phyloP scores from a whole-genome alignment of 2,329 filamentous ascomycete genomes.

The Lachnellula hyalina region DNA sequence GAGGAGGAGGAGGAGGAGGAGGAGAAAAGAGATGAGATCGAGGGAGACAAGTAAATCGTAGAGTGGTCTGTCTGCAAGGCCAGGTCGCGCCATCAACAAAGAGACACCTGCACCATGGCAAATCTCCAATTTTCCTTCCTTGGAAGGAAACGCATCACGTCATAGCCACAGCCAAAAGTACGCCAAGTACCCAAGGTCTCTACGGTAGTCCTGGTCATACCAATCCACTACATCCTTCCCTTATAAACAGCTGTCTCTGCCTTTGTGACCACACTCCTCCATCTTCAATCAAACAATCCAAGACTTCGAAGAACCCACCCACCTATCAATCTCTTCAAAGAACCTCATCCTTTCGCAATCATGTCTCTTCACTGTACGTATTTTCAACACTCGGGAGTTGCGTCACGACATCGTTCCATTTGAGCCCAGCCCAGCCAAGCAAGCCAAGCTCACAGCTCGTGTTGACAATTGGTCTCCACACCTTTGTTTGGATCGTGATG shows the following conservation, averaged over 20 bases:
- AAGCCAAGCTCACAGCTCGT: too few relatives aligned
- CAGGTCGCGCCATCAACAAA: too few relatives aligned
- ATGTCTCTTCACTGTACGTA: slow-evolving; percentile 31
- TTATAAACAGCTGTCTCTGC: neutral
- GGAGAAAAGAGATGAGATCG: too few relatives aligned
- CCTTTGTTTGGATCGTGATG: neutral
- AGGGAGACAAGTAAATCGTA: too few relatives aligned
- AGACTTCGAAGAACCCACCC: slow-evolving; percentile 24
- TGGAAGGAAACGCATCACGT: neutral
- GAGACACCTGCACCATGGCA: too few relatives aligned
- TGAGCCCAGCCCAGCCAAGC: too few relatives aligned
- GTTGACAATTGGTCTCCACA: too few relatives aligned
- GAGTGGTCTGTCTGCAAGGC: too few relatives aligned
- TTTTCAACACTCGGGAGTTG: neutral
- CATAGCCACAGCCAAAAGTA: neutral
- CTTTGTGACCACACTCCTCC: slow-evolving; percentile 1
- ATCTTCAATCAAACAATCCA: slow-evolving; percentile 18
- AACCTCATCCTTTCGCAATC: slow-evolving; percentile 21
- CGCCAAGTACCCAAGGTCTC: too few relatives aligned
- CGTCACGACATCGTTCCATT: slow-evolving; percentile 16
- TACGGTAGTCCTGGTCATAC: too few relatives aligned
- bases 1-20: too few relatives aligned
- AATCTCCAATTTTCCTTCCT: too few relatives aligned
- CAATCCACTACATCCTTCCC: neutral
- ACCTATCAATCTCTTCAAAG: slow-evolving; percentile 21